Percentiles rank a stretch among this genome's conserved stretches.
phyloP scores from a whole-genome alignment of 768 basidiomycete species.

The Boletales sp. region DNA sequence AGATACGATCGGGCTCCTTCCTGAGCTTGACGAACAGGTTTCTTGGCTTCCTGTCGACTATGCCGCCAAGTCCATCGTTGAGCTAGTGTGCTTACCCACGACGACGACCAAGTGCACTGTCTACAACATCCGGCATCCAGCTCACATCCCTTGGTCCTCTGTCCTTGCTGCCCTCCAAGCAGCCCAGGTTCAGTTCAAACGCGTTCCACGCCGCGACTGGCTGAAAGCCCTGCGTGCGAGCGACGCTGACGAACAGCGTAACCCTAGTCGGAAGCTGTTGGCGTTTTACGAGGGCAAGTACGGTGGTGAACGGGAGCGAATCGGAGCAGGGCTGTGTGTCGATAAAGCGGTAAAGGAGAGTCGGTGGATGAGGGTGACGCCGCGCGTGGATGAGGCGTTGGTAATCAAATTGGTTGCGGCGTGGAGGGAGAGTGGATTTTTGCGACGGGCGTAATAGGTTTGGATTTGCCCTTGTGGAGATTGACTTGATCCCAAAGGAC shows the following conservation, averaged over 20 bases:
- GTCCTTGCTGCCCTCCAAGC: conserved; percentile 38
- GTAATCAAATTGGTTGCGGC: conserved; percentile 41
- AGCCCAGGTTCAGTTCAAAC: conserved; percentile 32
- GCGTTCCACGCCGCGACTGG: conserved; percentile 21
- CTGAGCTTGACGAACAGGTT: conserved; percentile 28
- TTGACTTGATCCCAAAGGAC: too few species aligned
- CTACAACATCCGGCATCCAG: conserved; percentile 19
- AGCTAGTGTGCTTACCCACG: conserved; percentile 33
- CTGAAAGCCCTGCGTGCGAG: conserved; percentile 22
- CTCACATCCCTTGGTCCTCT: conserved; percentile 25
- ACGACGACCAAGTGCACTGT: conserved; percentile 14
- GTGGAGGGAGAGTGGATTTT: conserved; percentile 42
- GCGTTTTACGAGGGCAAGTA: conserved; percentile 27
- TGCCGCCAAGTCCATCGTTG: conserved; percentile 45
- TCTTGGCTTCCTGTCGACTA: conserved; percentile 54
- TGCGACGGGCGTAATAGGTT: background rate
- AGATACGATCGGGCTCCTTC: conserved; percentile 37
- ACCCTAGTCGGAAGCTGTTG: conserved; percentile 24
- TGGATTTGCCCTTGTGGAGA: too few species aligned
- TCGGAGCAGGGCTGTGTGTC: conserved; percentile 7
- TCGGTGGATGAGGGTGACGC: conserved; percentile 14
- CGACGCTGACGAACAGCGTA: conserved; percentile 18
- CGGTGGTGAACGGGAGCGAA: conserved; percentile 11
- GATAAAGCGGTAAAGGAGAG: conserved; percentile 12
- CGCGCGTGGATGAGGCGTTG: conserved; percentile 22